These are phyloP conservation scores for Galerina sulciceps DNA, from an alignment of 768 basidiomycete genomes.

Conservation along the genomic window DNA sequence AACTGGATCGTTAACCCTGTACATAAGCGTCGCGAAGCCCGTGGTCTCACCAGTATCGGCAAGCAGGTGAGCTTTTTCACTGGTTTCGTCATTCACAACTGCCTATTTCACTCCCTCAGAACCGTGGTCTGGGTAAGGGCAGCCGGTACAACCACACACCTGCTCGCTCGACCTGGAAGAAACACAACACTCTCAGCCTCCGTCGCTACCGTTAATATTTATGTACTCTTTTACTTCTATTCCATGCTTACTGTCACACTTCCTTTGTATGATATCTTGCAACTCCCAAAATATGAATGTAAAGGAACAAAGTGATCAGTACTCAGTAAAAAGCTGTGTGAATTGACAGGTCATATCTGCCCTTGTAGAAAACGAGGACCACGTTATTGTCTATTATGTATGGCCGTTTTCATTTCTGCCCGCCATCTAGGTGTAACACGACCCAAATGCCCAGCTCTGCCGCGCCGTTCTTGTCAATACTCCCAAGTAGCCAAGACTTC, in stretches of 20 bases:
- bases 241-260: slow-evolving; percentile 27
- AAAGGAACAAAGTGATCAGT: not conserved
- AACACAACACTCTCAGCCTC: slow-evolving; percentile 95
- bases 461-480: no score
- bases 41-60: slow-evolving; percentile 95
- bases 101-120: slow-evolving; percentile 48
- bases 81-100: slow-evolving; percentile 5
- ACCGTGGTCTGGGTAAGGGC: slow-evolving; percentile 97
- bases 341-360: no score
- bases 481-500: no score
- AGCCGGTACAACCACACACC: slow-evolving; percentile 93
- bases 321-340: not conserved
- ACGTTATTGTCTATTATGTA: no score
- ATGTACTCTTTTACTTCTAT: slow-evolving; percentile 23
- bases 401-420: no score
- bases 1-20: slow-evolving; percentile 99
- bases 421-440: no score
- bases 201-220: slow-evolving; percentile 81
- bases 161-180: slow-evolving; percentile 92
- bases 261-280: slow-evolving; percentile 18
- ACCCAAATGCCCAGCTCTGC: no score
- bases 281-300: slow-evolving; percentile 7
- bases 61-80: slow-evolving; percentile 72
- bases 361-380: no score
- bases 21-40: slow-evolving; percentile 97